Evolutionary conservation across 805 yeast species (phyloP).

Genomic region (Candida insectalens): DNA sequence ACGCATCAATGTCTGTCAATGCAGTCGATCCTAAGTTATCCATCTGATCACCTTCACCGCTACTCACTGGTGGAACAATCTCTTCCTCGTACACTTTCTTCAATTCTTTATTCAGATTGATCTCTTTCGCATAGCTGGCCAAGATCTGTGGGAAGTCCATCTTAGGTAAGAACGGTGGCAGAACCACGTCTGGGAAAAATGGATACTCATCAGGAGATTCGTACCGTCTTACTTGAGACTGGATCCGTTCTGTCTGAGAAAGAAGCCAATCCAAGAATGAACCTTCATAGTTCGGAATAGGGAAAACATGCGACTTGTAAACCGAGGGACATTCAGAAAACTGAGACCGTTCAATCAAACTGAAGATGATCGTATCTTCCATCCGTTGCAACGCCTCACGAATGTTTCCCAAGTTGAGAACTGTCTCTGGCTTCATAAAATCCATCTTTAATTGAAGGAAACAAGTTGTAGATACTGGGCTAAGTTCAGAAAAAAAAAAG

Average conservation of each 20-base stretch:
- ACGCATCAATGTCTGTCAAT: slow-evolving; percentile 71
- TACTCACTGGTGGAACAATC: slow-evolving; percentile 70
- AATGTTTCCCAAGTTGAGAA: slow-evolving; percentile 70
- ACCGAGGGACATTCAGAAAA: slow-evolving; percentile 68
- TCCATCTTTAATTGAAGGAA: slow-evolving; percentile 52
- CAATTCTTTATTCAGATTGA: slow-evolving; percentile 69
- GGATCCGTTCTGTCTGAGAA: slow-evolving; percentile 61
- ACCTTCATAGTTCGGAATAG: slow-evolving; percentile 59
- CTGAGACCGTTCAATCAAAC: slow-evolving; percentile 87
- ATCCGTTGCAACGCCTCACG: slow-evolving; percentile 78
- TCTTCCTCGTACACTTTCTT: slow-evolving; percentile 54
- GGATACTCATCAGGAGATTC: slow-evolving; percentile 94
- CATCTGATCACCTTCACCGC: slow-evolving; percentile 58
- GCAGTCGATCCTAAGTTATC: slow-evolving; percentile 89
- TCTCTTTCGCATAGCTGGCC: slow-evolving; percentile 63
- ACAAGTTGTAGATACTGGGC: too few relatives aligned
- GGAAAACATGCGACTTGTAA: slow-evolving; percentile 47
- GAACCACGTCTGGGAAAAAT: slow-evolving; percentile 62
- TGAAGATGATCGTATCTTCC: slow-evolving; percentile 95
- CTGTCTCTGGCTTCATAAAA: slow-evolving; percentile 74
- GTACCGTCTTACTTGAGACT: slow-evolving; percentile 77
- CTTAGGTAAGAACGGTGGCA: slow-evolving; percentile 68
- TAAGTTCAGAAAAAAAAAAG: too few relatives aligned
- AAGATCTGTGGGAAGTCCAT: slow-evolving; percentile 70
- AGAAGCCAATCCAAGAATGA: slow-evolving; percentile 85